Conservation (phyloP, 108 stramenopile species). For the Fragilariopsis cylindrus region DNA sequence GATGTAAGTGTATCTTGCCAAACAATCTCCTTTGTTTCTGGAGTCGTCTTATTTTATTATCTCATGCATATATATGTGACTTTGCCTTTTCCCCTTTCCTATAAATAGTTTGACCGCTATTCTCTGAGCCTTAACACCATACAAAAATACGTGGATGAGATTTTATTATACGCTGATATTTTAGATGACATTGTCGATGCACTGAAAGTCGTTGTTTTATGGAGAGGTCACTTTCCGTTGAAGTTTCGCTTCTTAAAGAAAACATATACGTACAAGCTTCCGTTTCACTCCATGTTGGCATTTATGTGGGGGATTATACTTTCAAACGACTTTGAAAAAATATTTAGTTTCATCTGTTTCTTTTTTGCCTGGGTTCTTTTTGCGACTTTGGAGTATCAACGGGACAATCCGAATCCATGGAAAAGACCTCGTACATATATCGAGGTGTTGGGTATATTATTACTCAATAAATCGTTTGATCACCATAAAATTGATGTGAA, state of each 20-base stretch:
- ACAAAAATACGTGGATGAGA: slow-evolving; percentile 25
- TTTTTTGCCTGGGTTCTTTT: slow-evolving; percentile 29
- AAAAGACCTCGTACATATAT: slow-evolving; percentile 21
- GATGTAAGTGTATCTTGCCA: slow-evolving; percentile 16
- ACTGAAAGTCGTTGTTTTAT: slow-evolving; percentile 42
- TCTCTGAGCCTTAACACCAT: slow-evolving; percentile 31
- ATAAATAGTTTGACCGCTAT: slow-evolving; percentile 10
- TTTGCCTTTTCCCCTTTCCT: neutral
- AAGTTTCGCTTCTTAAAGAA: slow-evolving; percentile 10
- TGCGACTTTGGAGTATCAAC: slow-evolving; percentile 19
- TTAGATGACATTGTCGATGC: slow-evolving; percentile 42
- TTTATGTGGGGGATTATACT: slow-evolving; percentile 40
- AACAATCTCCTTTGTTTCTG: too few species aligned
- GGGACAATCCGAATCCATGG: slow-evolving; percentile 16
- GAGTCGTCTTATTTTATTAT: neutral
- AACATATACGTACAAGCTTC: slow-evolving; percentile 27
- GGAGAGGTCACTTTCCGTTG: slow-evolving; percentile 38
- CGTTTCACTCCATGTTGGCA: slow-evolving; percentile 50
- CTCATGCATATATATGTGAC: neutral
- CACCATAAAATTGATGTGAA: neutral
- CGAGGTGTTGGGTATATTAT: slow-evolving; percentile 19
- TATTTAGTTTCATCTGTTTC: slow-evolving; percentile 26
- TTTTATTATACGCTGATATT: slow-evolving; percentile 25
- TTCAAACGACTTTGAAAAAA: slow-evolving; percentile 19
- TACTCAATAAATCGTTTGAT: slow-evolving; percentile 23